Percentiles rank a stretch among this genome's conserved stretches.
phyloP scores from a whole-genome alignment of 2,329 filamentous ascomycete genomes.

The Alternaria ethzedia region DNA sequence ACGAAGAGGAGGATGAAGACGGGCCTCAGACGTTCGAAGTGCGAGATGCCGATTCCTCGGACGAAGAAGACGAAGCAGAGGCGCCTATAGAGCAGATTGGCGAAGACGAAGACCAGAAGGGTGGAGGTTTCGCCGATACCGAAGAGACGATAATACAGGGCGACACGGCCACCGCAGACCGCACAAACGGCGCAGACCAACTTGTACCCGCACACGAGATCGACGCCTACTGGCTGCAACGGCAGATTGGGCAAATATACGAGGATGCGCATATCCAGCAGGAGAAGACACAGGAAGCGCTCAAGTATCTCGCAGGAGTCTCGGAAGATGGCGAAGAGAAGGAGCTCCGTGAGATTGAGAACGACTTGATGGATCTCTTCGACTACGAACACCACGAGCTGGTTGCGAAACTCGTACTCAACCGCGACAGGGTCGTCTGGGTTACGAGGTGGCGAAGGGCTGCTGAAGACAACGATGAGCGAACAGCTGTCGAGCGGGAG shows the following conservation, averaged over 20 bases:
- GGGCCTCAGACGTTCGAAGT: constrained; percentile 82
- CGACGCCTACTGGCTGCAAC: constrained; percentile 95
- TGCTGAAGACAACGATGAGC: constrained; percentile 76
- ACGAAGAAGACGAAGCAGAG: constrained; percentile 72
- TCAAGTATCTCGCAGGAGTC: constrained; percentile 81
- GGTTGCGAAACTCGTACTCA: constrained; percentile 87
- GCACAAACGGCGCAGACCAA: constrained; percentile 57
- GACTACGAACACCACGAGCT: constrained; percentile 96
- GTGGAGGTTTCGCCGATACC: constrained; percentile 59
- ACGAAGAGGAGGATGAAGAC: constrained; percentile 80
- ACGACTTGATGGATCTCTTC: constrained; percentile 97
- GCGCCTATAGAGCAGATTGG: constrained; percentile 66
- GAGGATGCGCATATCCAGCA: constrained; percentile 91
- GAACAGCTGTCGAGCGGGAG: constrained; percentile 80
- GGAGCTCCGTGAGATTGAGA: constrained; percentile 90
- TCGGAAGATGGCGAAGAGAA: constrained; percentile 81
- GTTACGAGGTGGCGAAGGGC: constrained; percentile 85
- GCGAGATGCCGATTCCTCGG: constrained; percentile 81
- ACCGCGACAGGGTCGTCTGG: constrained; percentile 95
- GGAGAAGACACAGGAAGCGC: constrained; percentile 85
- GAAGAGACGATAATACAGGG: constrained; percentile 87
- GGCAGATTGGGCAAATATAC: constrained; percentile 87
- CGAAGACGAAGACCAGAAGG: constrained; percentile 57
- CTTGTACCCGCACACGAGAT: constrained; percentile 84
- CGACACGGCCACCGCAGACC: constrained; percentile 54